Conservation (phyloP, 768 basidiomycete genomes). For the Coprinopsis cinerea region DNA sequence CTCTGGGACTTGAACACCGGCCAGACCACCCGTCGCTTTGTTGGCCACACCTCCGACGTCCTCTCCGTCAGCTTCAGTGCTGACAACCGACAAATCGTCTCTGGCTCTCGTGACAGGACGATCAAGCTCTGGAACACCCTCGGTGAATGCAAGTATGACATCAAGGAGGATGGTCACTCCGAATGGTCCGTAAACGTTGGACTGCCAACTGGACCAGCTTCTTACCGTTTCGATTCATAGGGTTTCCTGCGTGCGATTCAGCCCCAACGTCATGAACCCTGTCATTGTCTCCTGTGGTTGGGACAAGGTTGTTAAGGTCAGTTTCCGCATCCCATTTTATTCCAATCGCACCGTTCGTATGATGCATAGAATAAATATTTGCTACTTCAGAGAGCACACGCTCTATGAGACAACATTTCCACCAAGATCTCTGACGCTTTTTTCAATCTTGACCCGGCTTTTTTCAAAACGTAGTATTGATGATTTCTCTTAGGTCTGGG, state of each 20-base stretch:
- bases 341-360: conserved; percentile 11
- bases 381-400: conserved; percentile 78
- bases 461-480: conserved; percentile 14
- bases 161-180: conserved; percentile 96
- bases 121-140: conserved; percentile 99
- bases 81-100: conserved; percentile 99
- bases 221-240: conserved; percentile 32
- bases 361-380: conserved; percentile 59
- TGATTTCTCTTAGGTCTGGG: conserved; percentile 79
- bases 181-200: conserved; percentile 64
- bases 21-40: conserved; percentile 91
- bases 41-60: conserved; percentile 97
- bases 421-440: conserved; percentile 79
- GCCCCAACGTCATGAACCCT: conserved; percentile 94
- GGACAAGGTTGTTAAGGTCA: conserved; percentile 99
- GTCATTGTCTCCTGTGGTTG: conserved; percentile 99
- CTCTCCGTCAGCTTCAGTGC: conserved; percentile 99
- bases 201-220: background rate
- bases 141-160: conserved; percentile 99
- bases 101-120: conserved; percentile 91
- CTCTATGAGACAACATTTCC: conserved; percentile 78
- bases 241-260: conserved; percentile 99
- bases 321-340: too few relatives aligned
- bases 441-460: conserved; percentile 9
- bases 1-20: conserved; percentile 99